Percentiles rank a stretch among this genome's conserved stretches.
Conservation (phyloP, 1,139 yeast species). For the Kodamaea plutei region DNA sequence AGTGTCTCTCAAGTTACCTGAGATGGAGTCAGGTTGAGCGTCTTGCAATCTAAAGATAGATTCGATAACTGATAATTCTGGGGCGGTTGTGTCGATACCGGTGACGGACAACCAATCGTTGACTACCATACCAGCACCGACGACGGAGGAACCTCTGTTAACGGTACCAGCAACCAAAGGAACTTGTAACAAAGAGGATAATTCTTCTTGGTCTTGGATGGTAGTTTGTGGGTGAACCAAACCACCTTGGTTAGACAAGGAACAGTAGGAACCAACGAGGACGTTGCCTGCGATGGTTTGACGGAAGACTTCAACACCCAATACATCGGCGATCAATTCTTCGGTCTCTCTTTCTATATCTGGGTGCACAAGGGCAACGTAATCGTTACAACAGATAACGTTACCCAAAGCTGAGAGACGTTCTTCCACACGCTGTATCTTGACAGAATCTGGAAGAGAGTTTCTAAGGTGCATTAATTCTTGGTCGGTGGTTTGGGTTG, state of each 20-base stretch:
- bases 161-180: slow-evolving; percentile 99
- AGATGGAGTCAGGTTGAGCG: slow-evolving; percentile 79
- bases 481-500: slow-evolving; percentile 98
- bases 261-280: slow-evolving; percentile 92
- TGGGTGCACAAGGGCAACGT: slow-evolving; percentile 98
- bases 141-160: slow-evolving; percentile 95
- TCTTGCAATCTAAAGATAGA: slow-evolving; percentile 91
- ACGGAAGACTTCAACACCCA: slow-evolving; percentile 98
- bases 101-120: slow-evolving; percentile 98
- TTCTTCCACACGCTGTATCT: slow-evolving; percentile 97
- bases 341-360: slow-evolving; percentile 99
- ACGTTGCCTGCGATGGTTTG: slow-evolving; percentile 99
- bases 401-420: slow-evolving; percentile 95
- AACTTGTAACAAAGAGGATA: slow-evolving; percentile 90
- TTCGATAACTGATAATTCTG: slow-evolving; percentile 94
- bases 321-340: slow-evolving; percentile 96
- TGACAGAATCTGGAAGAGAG: slow-evolving; percentile 93
- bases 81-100: slow-evolving; percentile 97
- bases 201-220: slow-evolving; percentile 96
- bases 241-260: slow-evolving; percentile 96
- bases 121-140: slow-evolving; percentile 98
- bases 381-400: slow-evolving; percentile 97
- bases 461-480: slow-evolving; percentile 97
- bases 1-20: slow-evolving; percentile 84
- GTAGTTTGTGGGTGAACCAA: slow-evolving; percentile 97